A percentile compares a stretch with the other conserved stretches of the same genome.
phyloP scores from a whole-genome alignment of 352 stramenopile species.

The Phytophthora lateralis region DNA sequence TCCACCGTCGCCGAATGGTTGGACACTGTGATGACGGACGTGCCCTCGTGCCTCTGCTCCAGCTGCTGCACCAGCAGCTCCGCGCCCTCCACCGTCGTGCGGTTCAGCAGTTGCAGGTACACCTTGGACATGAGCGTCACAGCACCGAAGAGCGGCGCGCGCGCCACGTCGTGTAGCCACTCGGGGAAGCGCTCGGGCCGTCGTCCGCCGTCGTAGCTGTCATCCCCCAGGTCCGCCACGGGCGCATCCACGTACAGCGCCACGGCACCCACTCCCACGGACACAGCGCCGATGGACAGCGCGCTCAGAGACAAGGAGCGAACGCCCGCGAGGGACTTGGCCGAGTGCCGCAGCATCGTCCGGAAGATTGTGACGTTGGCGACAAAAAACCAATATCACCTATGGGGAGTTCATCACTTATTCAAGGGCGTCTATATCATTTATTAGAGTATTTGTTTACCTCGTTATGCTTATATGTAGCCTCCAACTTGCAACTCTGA shows the following conservation, averaged over 20 bases:
- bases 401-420: too few species aligned
- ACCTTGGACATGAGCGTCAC: conserved; percentile 63
- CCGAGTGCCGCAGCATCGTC: conserved; percentile 37
- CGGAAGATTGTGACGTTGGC: too few species aligned
- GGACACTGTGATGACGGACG: conserved; percentile 79
- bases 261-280: conserved; percentile 42
- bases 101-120: conserved; percentile 61
- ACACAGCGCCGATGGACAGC: conserved; percentile 25
- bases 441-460: too few species aligned
- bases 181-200: conserved; percentile 58
- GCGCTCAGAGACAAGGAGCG: conserved; percentile 29
- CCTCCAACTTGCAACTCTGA: too few species aligned
- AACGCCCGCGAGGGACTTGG: conserved; percentile 21
- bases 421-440: too few species aligned
- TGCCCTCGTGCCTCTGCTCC: conserved; percentile 46
- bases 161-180: conserved; percentile 68
- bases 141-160: conserved; percentile 52
- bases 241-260: conserved; percentile 72
- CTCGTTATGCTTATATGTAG: too few species aligned
- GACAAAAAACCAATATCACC: too few species aligned
- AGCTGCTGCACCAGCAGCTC: conserved; percentile 55
- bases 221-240: conserved; percentile 58
- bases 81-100: conserved; percentile 45
- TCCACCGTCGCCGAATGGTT: conserved; percentile 88
- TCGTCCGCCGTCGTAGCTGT: conserved; percentile 42